These are phyloP conservation scores for Aspergillus luchuensis DNA, from an alignment of 2,329 filamentous ascomycete genomes.

Conservation along the genomic window DNA sequence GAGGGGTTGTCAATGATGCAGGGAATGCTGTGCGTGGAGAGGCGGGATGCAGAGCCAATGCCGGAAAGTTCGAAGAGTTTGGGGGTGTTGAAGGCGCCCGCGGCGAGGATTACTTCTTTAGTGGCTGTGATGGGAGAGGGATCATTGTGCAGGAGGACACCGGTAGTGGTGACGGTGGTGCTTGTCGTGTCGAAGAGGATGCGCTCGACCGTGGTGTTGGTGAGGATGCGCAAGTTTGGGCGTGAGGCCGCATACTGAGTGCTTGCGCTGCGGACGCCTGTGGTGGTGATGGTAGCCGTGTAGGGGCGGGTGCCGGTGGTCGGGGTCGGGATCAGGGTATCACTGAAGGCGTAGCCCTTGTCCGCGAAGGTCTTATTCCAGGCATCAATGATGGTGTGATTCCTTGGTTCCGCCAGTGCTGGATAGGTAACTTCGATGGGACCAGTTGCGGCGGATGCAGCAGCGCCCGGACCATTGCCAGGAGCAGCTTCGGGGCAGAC, in stretches of 20 bases:
- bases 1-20: neutral
- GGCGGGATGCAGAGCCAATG: neutral
- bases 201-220: too few species aligned
- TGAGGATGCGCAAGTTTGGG: too few species aligned
- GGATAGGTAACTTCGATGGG: neutral
- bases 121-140: neutral
- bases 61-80: conserved; percentile 8
- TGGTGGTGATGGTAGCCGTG: too few species aligned
- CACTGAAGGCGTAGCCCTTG: too few species aligned
- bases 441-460: neutral
- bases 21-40: neutral
- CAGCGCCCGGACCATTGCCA: neutral
- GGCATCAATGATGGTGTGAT: too few species aligned
- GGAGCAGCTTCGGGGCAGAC: neutral
- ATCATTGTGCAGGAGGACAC: neutral
- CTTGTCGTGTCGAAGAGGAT: too few species aligned
- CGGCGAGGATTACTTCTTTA: conserved; percentile 1
- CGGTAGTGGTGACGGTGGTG: neutral
- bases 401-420: too few species aligned
- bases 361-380: too few species aligned
- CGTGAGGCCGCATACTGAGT: too few species aligned
- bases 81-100: neutral
- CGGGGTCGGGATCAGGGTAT: too few species aligned
- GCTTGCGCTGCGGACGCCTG: too few species aligned
- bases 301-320: too few species aligned